Percentiles rank a stretch among this genome's conserved stretches.
These are phyloP conservation scores for Akanthomyces uredinophilus DNA, from an alignment of 2,329 filamentous ascomycete genomes.

Conservation along the genomic window DNA sequence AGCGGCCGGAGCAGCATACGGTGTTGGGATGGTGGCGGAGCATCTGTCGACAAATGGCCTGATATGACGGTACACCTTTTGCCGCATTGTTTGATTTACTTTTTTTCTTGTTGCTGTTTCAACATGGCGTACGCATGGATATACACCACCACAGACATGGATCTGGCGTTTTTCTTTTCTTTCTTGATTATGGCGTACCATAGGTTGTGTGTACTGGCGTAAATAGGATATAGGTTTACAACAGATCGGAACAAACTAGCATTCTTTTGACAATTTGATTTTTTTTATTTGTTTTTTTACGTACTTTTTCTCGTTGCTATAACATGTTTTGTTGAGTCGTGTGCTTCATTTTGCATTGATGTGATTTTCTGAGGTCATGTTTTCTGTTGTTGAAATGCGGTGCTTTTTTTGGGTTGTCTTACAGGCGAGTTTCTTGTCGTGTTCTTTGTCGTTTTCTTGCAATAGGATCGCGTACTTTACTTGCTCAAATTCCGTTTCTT, in stretches of 20 bases:
- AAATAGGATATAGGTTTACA: not conserved
- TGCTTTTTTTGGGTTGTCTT: too few relatives aligned
- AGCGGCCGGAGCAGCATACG: constrained; percentile 52
- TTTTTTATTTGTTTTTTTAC: not conserved
- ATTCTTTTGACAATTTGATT: not conserved
- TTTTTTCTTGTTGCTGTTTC: constrained; percentile 1
- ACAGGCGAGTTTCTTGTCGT: not conserved
- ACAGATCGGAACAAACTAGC: not conserved
- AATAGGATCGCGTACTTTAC: not conserved
- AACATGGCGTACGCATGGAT: constrained; percentile 9
- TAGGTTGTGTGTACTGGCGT: not conserved
- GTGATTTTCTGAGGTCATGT: too few relatives aligned
- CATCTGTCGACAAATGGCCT: constrained; percentile 40
- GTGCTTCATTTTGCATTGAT: not conserved
- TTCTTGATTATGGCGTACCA: not conserved
- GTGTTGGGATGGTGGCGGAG: constrained; percentile 53
- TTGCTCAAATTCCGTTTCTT: not conserved
- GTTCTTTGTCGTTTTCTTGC: not conserved
- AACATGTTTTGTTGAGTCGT: too few relatives aligned
- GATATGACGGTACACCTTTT: not conserved
- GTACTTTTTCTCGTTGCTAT: not conserved
- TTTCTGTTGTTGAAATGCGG: too few relatives aligned
- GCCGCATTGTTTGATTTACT: not conserved
- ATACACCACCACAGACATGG: constrained; percentile 1
- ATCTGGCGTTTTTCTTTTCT: constrained; percentile 7